Percentiles rank a stretch among this genome's conserved stretches.
These are phyloP conservation scores for Penicillium longicatenatum DNA, from an alignment of 495 filamentous ascomycete species.

Conservation along the genomic window DNA sequence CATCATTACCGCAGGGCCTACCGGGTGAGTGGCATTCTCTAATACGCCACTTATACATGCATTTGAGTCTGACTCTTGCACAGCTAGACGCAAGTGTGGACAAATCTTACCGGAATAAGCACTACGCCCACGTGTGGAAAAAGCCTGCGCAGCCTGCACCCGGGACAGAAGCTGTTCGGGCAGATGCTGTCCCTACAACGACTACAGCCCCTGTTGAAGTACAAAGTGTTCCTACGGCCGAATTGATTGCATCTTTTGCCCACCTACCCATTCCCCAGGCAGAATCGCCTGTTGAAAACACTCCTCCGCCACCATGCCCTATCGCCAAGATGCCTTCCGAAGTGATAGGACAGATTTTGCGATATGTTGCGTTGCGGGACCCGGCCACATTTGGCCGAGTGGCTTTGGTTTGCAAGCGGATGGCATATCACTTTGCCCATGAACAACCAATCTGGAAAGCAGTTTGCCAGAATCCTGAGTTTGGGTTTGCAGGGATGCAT, in stretches of 20 bases:
- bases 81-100: constrained; percentile 85
- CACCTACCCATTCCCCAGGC: constrained; percentile 62
- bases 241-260: constrained; percentile 78
- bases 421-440: constrained; percentile 81
- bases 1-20: constrained; percentile 89
- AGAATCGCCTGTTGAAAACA: constrained; percentile 61
- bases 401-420: constrained; percentile 78
- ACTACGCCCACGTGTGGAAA: constrained; percentile 68
- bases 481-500: constrained; percentile 83
- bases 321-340: constrained; percentile 79
- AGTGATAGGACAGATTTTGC: constrained; percentile 73
- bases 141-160: constrained; percentile 56
- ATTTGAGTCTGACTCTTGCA: constrained; percentile 20
- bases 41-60: constrained; percentile 5
- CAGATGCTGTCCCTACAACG: constrained; percentile 52
- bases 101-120: constrained; percentile 82
- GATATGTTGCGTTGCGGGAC: constrained; percentile 72
- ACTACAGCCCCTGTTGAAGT: constrained; percentile 48
- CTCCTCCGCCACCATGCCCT: constrained; percentile 71
- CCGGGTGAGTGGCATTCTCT: constrained; percentile 52
- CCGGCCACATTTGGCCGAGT: constrained; percentile 78
- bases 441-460: constrained; percentile 91
- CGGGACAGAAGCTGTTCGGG: constrained; percentile 55
- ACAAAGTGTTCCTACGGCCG: constrained; percentile 55
- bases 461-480: constrained; percentile 66